Base-by-base conservation (phyloP, 805 yeast genomes). In the Saccharomycopsis oosterbeekiorum region DNA sequence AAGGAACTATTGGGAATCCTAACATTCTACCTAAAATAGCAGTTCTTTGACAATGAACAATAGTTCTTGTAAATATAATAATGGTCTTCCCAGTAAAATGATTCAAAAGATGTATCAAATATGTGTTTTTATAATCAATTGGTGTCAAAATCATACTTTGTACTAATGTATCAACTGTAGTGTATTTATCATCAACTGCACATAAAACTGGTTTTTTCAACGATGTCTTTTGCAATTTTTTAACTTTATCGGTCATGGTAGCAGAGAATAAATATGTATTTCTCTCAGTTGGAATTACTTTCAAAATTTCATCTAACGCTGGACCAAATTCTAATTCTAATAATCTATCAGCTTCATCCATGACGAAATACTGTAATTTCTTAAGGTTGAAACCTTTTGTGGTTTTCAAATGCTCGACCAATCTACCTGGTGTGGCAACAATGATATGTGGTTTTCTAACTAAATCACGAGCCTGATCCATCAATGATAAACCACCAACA, bases 401-500 rank as follows among this genome's bases (percentile, higher is more conserved):
- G 67, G 88, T 84, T 69, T 92, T 96, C 69, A 93, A 76, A 76
- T 93, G 99, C 73, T 93, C 99, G 82, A 93, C 84, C 63, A 92
- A 76, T 72, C 97, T 79, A 58, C 96, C 96, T 0, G 99, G 98
- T 0, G 99, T 94, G 21, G 98, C 98, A 64, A 93, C 96, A 60
- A 93, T 81, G 55, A 93, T 82, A 70, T 93, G 99, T 2, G 99
- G 99, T 68, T 89, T 91, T 67, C 94, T 82, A 87, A 89, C 88
- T 68, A 93, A 78, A 65, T 94, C 97, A 64, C 96, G 81, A 0
- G 97, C 94, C 74, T 93, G 99, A 67, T 91, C 96, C 94, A 94
- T 90, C 88, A 89, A 88, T 71, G 90, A 97, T 93, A 94, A 92
- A 64, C 99, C 99, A 67, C 99, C 99, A 42, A 94, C 97, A 65